Conservation (phyloP, 1,284 basidiomycete genomes). For the Malassezia obtusa region DNA sequence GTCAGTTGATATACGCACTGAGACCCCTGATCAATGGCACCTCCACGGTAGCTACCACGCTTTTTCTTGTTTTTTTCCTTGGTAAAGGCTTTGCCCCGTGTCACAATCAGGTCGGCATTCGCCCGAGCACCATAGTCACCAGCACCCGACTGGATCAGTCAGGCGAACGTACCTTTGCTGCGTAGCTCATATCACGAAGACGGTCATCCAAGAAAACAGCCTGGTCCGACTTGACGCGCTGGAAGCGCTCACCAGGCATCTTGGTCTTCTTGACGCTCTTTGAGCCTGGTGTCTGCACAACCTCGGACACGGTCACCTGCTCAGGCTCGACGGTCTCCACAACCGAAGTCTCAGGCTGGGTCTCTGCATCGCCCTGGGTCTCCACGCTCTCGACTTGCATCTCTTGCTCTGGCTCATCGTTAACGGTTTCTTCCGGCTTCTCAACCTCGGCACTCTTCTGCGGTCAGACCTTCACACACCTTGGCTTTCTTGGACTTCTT, state of each 20-base stretch:
- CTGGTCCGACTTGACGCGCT: constrained; percentile 66
- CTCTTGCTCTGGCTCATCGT: not conserved
- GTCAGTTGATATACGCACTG: constrained; percentile 23
- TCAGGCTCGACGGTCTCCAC: too few relatives aligned
- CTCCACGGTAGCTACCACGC: constrained; percentile 56
- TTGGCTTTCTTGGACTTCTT: constrained; percentile 5
- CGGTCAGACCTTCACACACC: not conserved
- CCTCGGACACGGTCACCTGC: not conserved
- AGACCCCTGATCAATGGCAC: constrained; percentile 39
- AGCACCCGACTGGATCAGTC: constrained; percentile 50
- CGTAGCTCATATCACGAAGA: constrained; percentile 71
- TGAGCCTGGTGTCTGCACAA: not conserved
- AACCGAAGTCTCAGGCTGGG: too few relatives aligned
- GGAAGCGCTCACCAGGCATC: constrained; percentile 53
- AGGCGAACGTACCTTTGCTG: constrained; percentile 53
- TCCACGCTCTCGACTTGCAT: too few relatives aligned
- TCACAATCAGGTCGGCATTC: constrained; percentile 76
- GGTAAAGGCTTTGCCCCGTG: constrained; percentile 83
- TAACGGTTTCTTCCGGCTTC: too few relatives aligned
- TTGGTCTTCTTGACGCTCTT: not conserved
- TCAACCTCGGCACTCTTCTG: not conserved
- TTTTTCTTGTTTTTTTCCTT: constrained; percentile 99
- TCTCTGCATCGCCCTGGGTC: too few relatives aligned
- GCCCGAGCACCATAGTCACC: constrained; percentile 84
- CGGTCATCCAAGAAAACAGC: constrained; percentile 56